Conservation (phyloP, 108 stramenopile genomes). For the Cyclostephanos tholiformis region DNA sequence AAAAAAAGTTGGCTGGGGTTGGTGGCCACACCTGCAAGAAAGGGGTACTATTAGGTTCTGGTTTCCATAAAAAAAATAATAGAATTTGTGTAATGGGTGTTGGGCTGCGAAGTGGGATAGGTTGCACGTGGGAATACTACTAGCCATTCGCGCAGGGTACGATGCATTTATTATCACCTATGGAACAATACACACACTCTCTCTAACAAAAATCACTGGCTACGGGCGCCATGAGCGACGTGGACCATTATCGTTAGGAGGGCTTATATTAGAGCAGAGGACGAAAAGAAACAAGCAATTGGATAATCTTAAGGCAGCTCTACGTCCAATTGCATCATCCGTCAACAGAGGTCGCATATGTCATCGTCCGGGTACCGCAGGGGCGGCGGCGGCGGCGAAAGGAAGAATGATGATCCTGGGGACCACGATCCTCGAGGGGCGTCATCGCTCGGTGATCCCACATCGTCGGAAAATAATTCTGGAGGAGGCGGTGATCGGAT, state of each 20-base stretch:
- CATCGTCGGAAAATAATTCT: not conserved
- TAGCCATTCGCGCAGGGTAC: no score
- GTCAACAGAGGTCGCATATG: not conserved
- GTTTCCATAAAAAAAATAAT: no score
- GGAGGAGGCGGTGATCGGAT: not conserved
- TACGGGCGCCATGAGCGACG: not conserved
- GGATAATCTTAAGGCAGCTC: not conserved
- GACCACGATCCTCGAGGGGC: not conserved
- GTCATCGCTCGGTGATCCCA: not conserved
- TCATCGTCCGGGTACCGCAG: not conserved
- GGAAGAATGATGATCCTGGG: not conserved
- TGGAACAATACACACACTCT: no score
- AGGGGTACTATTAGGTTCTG: no score
- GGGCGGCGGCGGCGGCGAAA: not conserved
- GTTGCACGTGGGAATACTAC: no score
- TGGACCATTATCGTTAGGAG: not conserved
- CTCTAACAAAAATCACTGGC: conserved; percentile 5
- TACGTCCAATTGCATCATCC: not conserved
- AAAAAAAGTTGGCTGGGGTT: no score
- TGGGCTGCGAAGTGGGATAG: no score
- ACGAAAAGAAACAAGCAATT: not conserved
- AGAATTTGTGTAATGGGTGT: no score
- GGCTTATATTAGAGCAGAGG: not conserved
- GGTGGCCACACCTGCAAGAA: no score
- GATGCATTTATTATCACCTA: no score